Percentiles rank a stretch among this genome's conserved stretches.
Conservation (phyloP, 2,329 filamentous ascomycete species). For the Penicillium sp. region DNA sequence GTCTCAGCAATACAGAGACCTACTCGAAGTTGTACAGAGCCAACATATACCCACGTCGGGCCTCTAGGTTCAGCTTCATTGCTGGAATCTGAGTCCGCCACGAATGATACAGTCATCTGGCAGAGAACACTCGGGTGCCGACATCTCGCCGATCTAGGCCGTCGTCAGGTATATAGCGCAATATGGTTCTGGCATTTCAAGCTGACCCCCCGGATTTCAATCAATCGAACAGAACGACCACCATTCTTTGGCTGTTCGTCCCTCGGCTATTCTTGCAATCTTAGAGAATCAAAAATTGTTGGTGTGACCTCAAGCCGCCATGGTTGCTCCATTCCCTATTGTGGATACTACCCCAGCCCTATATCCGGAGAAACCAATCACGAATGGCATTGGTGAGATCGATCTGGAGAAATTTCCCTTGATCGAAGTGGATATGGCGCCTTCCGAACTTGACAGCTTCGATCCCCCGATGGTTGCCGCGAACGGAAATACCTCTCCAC, state of each 20-base stretch:
- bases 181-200: slow-evolving; percentile 3
- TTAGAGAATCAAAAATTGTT: not conserved
- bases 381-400: slow-evolving; percentile 3
- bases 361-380: slow-evolving; percentile 7
- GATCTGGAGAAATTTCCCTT: not conserved
- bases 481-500: slow-evolving; percentile 15
- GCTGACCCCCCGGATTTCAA: too few species aligned
- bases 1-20: not conserved
- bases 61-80: slow-evolving; percentile 14
- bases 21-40: slow-evolving; percentile 18
- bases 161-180: slow-evolving; percentile 20
- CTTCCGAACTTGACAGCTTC: slow-evolving; percentile 8
- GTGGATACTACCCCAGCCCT: slow-evolving; percentile 8
- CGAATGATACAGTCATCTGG: slow-evolving; percentile 21
- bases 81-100: slow-evolving; percentile 19
- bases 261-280: not conserved
- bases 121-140: not conserved
- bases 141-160: not conserved
- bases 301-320: slow-evolving; percentile 5
- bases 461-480: slow-evolving; percentile 10
- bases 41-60: slow-evolving; percentile 2
- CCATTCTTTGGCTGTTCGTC: not conserved
- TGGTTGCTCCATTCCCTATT: slow-evolving; percentile 18
- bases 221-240: not conserved
- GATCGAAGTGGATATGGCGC: not conserved